Base-by-base conservation (phyloP, 192 early-diverging fungal genomes). In the Polychytrium aggregatum region DNA sequence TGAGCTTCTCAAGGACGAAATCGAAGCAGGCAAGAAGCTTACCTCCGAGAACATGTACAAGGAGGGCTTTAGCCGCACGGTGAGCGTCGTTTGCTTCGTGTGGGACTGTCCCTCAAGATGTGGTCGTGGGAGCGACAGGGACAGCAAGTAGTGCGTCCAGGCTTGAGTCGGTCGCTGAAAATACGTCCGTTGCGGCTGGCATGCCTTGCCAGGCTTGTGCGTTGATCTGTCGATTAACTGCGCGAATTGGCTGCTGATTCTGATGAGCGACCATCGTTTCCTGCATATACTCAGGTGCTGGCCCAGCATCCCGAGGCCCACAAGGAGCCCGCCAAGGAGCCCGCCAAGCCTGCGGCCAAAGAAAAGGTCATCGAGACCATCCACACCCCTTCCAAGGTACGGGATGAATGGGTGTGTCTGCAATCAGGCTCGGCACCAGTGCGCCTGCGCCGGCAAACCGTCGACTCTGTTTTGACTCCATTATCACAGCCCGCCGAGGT, bases 1-100 rank as follows among this genome's bases (percentile, higher is more conserved):
- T 37, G 66, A 72, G 44, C 49, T 76, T 13, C 40, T 62, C 37
- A 60, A 49, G 44, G 66, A 67, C 37, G 56, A 71, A 48, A 63
- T 34, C 29, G 63, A 64, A 53, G 64, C 53, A 30, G 50, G 57
- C 21, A 60, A 53, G 36, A 72, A 70, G 41, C 30, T 70, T 22
- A 70, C 73, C 17, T 53, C 56, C 14, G 73, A 76, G 26, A 58
- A 70, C 38, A 43, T 76, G 21, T 44, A n/a, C n/a, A n/a, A 58
- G 26, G 64, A 60, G 27, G 70, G 70, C 10, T 72, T 72, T 37
- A 53, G 48, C 55, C 64, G 64, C 29, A 73, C 74, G 18, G 63
- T 64, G 44, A 44, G 63, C 45, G n/a, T n/a, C n/a, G n/a, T n/a
- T n/a, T n/a, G n/a, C n/a, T n/a, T n/a, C n/a, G n/a, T n/a, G n/a